Percentiles rank a stretch among this genome's conserved stretches.
These are phyloP conservation scores for Alternaria metachromatica DNA, from an alignment of 2,329 filamentous ascomycete species.

Conservation along the genomic window DNA sequence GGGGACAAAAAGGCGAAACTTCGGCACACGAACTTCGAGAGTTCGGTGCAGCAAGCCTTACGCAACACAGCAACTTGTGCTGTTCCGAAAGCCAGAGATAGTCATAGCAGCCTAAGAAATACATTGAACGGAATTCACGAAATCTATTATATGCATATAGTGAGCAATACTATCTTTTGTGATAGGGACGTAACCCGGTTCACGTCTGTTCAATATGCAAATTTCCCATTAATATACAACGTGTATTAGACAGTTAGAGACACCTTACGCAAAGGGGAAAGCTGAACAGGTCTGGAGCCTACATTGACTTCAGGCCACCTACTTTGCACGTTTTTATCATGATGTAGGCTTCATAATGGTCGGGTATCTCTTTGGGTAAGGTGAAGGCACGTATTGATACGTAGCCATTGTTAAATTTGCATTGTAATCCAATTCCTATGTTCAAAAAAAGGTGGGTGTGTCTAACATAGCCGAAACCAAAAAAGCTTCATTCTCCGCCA, in stretches of 20 bases:
- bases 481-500: not conserved
- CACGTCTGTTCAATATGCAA: fast-evolving
- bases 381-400: too few relatives aligned
- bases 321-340: too few relatives aligned
- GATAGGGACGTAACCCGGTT: fast-evolving
- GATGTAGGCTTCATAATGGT: too few relatives aligned
- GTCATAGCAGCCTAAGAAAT: not conserved
- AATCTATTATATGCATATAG: not conserved
- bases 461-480: not conserved
- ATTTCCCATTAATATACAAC: too few relatives aligned
- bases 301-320: too few relatives aligned
- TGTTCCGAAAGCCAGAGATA: not conserved
- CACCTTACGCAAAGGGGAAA: too few relatives aligned
- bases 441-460: not conserved
- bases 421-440: too few relatives aligned
- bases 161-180: not conserved
- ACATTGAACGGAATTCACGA: not conserved
- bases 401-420: too few relatives aligned
- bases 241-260: too few relatives aligned
- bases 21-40: not conserved
- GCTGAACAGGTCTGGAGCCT: too few relatives aligned
- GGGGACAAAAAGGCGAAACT: not conserved
- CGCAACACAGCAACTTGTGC: not conserved
- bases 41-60: not conserved
- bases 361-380: too few relatives aligned